Conservation (phyloP, 2,329 filamentous ascomycete species). For the Alternaria infectoria region DNA sequence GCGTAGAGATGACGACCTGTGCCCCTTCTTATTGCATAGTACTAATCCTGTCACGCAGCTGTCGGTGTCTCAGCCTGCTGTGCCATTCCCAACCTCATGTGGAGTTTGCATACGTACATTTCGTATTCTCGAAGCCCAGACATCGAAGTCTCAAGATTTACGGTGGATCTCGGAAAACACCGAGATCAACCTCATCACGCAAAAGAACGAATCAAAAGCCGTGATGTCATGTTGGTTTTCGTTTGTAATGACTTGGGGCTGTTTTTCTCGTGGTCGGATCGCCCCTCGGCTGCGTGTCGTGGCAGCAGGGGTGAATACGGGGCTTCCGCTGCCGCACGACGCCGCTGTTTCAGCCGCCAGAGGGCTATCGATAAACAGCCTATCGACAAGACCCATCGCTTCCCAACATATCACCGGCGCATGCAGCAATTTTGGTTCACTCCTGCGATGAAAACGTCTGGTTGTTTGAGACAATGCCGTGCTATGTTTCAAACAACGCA, state of each 20-base stretch:
- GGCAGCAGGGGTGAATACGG: slow-evolving; percentile 12
- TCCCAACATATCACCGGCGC: slow-evolving; percentile 15
- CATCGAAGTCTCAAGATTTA: background rate
- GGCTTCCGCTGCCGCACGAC: slow-evolving; percentile 14
- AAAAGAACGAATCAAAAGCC: slow-evolving; percentile 15
- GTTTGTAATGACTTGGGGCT: slow-evolving; percentile 12
- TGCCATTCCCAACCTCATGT: background rate
- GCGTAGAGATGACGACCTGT: background rate
- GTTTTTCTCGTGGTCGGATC: slow-evolving; percentile 12
- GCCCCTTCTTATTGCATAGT: background rate
- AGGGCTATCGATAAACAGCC: slow-evolving; percentile 24
- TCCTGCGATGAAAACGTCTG: background rate
- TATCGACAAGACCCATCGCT: slow-evolving; percentile 11
- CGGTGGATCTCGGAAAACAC: slow-evolving; percentile 5
- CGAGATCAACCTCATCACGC: slow-evolving; percentile 10
- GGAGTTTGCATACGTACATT: background rate
- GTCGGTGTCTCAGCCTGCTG: slow-evolving; percentile 1
- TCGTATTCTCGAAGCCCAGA: background rate
- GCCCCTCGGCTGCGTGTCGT: slow-evolving; percentile 11
- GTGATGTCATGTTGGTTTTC: slow-evolving; percentile 10
- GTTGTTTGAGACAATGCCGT: slow-evolving; percentile 4
- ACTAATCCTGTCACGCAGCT: slow-evolving; percentile 1
- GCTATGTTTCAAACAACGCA: slow-evolving; percentile 6
- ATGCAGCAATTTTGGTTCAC: slow-evolving; percentile 5
- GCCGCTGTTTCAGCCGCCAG: slow-evolving; percentile 27